Evolutionary conservation across 225 moss, liverwort and hornwort species (phyloP), one percentile per base, ranked within the genome.

Genomic region (Thuidium tamariscinum): DNA sequence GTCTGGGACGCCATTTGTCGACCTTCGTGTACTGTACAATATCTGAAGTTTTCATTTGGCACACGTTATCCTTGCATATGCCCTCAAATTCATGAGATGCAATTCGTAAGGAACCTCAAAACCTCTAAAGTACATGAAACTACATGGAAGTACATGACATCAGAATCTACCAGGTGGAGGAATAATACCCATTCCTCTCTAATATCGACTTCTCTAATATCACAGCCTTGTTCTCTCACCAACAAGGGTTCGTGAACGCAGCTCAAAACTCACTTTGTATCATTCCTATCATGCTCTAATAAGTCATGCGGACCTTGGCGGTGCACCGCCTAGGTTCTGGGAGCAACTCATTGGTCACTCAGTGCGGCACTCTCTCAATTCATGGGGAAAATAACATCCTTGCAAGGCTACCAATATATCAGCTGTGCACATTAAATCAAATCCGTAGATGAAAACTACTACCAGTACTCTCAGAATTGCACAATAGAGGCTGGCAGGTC

Each of bases 361-460:
- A 41, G 59, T 60, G 61, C 68, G 56, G 57, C 59, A 80, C 41
- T 30, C 74, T 23, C 81, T 62, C 32, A 54, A 87, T 51, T 72
- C 66, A 20, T 25, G 81, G 81, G 52, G 26, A 20, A 83, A 79
- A 61, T 75, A 84, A 75, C 74, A 32, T 67, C 26, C n/a, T 76
- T 87, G 51, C 80, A 73, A 83, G 57, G 72, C 71, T 71, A 54
- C n/a, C 60, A 21, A 49, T 69, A 57, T 71, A 80, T 80, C 70
- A 51, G 86, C 29, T n/a, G 69, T 11, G 49, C 79, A 56, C 59
- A 86, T 48, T 21, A 61, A 39, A 30, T 52, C 61, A 27, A 44
- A 84, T 69, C 90, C 87, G 87, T 81, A 78, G 70, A 16, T 32
- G 77, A 61, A 77, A 87, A 88, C 90, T 90, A 87, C 89, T 84